phyloP scores from a whole-genome alignment of 2,329 filamentous ascomycete genomes.

The Talaromyces marneffei region DNA sequence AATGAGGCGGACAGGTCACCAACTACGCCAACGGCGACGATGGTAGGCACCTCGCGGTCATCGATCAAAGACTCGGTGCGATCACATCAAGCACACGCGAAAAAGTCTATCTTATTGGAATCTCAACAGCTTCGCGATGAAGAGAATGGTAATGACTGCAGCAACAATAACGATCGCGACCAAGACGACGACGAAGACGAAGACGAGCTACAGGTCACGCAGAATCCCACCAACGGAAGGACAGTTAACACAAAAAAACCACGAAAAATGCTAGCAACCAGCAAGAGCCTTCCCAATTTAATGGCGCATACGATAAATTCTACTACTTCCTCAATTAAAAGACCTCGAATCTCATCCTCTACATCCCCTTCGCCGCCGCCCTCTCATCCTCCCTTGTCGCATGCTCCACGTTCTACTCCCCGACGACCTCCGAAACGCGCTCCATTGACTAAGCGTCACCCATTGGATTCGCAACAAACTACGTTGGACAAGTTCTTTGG shows the following conservation, averaged over 20 bases:
- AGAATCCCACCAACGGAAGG: background rate
- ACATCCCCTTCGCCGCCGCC: background rate
- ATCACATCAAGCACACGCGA: background rate
- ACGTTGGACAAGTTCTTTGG: conserved; percentile 10
- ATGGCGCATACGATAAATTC: background rate
- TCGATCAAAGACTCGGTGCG: background rate
- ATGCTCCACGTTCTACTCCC: background rate
- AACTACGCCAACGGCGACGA: conserved; percentile 1
- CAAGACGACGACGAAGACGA: background rate
- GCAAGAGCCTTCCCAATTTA: conserved; percentile 8
- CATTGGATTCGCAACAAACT: conserved; percentile 5
- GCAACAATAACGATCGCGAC: background rate
- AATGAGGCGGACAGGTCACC: background rate
- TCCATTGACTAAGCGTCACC: conserved; percentile 1
- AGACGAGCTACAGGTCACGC: background rate
- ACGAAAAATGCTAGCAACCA: background rate
- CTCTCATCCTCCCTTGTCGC: background rate
- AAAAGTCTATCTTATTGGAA: background rate
- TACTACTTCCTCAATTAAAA: background rate
- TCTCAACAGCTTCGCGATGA: background rate
- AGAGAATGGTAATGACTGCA: background rate
- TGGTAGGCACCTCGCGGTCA: background rate
- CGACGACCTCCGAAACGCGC: conserved; percentile 7
- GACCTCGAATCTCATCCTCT: background rate
- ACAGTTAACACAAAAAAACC: background rate